Conservation (phyloP, 2,329 filamentous ascomycete genomes). For the Neofusicoccum ribis region DNA sequence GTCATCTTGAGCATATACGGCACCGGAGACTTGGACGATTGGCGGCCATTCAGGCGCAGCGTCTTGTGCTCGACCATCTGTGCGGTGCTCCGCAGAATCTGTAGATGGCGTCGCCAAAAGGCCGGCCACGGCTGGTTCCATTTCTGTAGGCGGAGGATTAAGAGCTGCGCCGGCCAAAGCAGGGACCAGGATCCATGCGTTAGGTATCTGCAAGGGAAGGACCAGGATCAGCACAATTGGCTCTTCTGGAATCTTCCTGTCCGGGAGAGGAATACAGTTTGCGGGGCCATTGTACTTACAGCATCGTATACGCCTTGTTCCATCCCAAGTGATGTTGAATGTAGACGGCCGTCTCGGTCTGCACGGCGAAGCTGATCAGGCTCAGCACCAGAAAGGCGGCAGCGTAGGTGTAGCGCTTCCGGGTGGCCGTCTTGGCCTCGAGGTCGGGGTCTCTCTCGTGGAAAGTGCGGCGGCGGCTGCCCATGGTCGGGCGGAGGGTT, state of each 20-base stretch:
- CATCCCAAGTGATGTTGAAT: slow-evolving; percentile 90
- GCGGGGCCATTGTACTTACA: slow-evolving; percentile 55
- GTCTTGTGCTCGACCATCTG: slow-evolving; percentile 85
- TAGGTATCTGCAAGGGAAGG: slow-evolving; percentile 59
- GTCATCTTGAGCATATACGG: slow-evolving; percentile 79
- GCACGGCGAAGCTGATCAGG: slow-evolving; percentile 83
- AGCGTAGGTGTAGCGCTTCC: slow-evolving; percentile 84
- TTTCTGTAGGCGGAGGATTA: slow-evolving; percentile 77
- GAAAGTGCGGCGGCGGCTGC: slow-evolving; percentile 67
- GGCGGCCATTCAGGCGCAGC: slow-evolving; percentile 60
- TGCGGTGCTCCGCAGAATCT: slow-evolving; percentile 64
- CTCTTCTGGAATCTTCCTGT: not conserved
- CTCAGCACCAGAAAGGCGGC: slow-evolving; percentile 79
- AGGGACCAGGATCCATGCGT: slow-evolving; percentile 93
- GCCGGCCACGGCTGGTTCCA: slow-evolving; percentile 74
- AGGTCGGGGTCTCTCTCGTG: slow-evolving; percentile 74
- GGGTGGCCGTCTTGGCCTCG: slow-evolving; percentile 64
- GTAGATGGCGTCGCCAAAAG: slow-evolving; percentile 78
- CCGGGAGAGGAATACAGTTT: not conserved
- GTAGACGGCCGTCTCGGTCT: slow-evolving; percentile 94
- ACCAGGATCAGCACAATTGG: not conserved
- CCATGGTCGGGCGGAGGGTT: slow-evolving; percentile 42
- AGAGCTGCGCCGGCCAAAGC: slow-evolving; percentile 82
- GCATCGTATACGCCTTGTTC: slow-evolving; percentile 99
- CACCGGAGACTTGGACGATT: slow-evolving; percentile 54